Base-by-base conservation (phyloP, 2,329 filamentous ascomycete genomes). In the Rhynchosporium agropyri region DNA sequence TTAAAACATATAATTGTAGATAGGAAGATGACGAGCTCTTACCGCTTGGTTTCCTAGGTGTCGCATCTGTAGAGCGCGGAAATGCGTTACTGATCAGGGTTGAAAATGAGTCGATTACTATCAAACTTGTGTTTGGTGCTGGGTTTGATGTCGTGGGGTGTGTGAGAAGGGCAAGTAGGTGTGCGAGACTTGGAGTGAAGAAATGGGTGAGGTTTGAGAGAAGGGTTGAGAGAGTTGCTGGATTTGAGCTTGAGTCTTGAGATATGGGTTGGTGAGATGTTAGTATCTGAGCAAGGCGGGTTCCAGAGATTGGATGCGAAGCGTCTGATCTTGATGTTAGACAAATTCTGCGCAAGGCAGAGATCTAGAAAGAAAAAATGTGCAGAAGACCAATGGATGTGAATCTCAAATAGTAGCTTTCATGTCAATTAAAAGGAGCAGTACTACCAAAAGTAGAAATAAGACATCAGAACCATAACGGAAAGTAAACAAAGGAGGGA, bases 91-190 rank as follows among this genome's bases (percentile, higher is more conserved):
- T 90, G 63, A 97, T 81, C 31, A 95, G 80, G 7, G 87, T 86
- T 6, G 92, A 92, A 26, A 96, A 77, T 2, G 88, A 88, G 74
- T 96, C 92, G 67, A 97, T 79, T 12, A 97, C 80, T 43, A 97
- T 76, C 1, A 97, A 79, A 29, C 83, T 82, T 10, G 89, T 88
- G 36, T 81, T 79, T 29, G 75, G 63, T 0, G 89, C 85, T 55
- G 92, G 84, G 64, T 90, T 87, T 9, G 77, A 76, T 2, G 81
- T 72, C 1, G 87, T 85, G n/a, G 89, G 85, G 59, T 87, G 84
- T 57, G 87, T 83, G 49, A 96, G 79, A 36, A 97, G 78, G 10
- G 91, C 89, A 62, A 97, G 81, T 1, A 90, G 74, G 71, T 89
- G 87, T 0, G 87, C 80, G 8, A 90, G 77, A 1, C 84, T 84